Base-by-base conservation (phyloP, 2,329 filamentous ascomycete species). In the Penicillium sp. region DNA sequence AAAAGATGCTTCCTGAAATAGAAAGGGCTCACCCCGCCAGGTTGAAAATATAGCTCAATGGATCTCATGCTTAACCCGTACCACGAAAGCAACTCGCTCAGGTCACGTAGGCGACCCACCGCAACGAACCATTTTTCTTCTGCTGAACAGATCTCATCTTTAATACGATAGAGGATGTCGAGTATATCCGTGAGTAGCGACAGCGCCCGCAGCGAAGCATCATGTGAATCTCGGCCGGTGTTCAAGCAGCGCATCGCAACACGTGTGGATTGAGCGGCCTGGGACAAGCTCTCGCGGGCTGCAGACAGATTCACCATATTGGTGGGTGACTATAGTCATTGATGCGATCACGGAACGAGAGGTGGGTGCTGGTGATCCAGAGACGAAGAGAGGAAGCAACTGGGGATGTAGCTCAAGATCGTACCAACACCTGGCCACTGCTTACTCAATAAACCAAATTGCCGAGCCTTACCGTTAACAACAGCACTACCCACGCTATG, bases 21-120 rank as follows among this genome's bases (percentile, higher is more conserved):
- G 2, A 50, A 41, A 14, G 57, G 52, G 9, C 62, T 61, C 8
- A 69, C 62, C 3, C 66, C 67, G 7, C 66, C 67, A 0, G 67
- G 66, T 30, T 69, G 67, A 24, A 69, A 63, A 28, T 68, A 65
- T 0, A 63, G 8, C 48, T 69, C 65, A 24, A 69, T 59, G 0
- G 62, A 48, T 22, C 56, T 55, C 31, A 67, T 55, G 0, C 55
- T 67, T 9, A 53, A 55, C 10, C 55, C 60, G 22, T 66, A 66
- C 25, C 46, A 62, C 0, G 18, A n/a, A 0, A 67, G 48, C 4
- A 66, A 16, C 30, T 69, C 64, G 4, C 52, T 52, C 3, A 69
- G 46, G 1, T 28, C 52, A 1, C 33, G 27, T 1, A 69, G 55
- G 3, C 65, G 63, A 0, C 49, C 20, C 1, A 53, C 9, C 7